These are phyloP conservation scores for Aspergillus ostianus DNA, from an alignment of 495 filamentous ascomycete species.

Conservation along the genomic window DNA sequence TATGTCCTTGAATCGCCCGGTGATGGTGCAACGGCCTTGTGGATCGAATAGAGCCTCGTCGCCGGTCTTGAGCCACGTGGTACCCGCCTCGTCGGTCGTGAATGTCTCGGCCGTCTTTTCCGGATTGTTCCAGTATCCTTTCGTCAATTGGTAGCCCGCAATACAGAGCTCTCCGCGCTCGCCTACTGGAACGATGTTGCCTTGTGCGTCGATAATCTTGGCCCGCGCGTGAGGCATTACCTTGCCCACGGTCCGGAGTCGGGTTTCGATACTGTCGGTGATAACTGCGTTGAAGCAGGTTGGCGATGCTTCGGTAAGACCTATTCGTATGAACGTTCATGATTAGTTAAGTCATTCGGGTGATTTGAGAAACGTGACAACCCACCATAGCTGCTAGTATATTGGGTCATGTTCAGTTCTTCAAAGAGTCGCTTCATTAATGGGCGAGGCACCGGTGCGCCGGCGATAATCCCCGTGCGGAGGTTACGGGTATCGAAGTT, in stretches of 20 bases:
- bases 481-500: constrained; percentile 48
- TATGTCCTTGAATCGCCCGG: constrained; percentile 78
- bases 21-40: constrained; percentile 63
- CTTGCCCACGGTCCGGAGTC: constrained; percentile 63
- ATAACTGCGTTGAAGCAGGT: constrained; percentile 72
- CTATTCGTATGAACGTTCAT: constrained; percentile 14
- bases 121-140: constrained; percentile 70
- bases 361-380: not conserved
- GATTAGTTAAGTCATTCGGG: not conserved
- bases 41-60: constrained; percentile 68
- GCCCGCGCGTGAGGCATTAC: constrained; percentile 65
- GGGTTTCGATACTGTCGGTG: constrained; percentile 56
- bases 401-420: constrained; percentile 64
- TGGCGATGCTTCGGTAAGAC: constrained; percentile 68
- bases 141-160: constrained; percentile 64
- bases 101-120: constrained; percentile 65
- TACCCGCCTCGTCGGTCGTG: constrained; percentile 54
- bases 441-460: constrained; percentile 61
- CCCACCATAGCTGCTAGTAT: constrained; percentile 63
- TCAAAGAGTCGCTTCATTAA: constrained; percentile 62
- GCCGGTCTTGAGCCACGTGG: constrained; percentile 66
- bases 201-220: constrained; percentile 63
- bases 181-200: constrained; percentile 58
- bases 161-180: constrained; percentile 64
- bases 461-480: constrained; percentile 68